phyloP scores from a whole-genome alignment of 1,284 basidiomycete genomes.

The Phlebopus sp. region DNA sequence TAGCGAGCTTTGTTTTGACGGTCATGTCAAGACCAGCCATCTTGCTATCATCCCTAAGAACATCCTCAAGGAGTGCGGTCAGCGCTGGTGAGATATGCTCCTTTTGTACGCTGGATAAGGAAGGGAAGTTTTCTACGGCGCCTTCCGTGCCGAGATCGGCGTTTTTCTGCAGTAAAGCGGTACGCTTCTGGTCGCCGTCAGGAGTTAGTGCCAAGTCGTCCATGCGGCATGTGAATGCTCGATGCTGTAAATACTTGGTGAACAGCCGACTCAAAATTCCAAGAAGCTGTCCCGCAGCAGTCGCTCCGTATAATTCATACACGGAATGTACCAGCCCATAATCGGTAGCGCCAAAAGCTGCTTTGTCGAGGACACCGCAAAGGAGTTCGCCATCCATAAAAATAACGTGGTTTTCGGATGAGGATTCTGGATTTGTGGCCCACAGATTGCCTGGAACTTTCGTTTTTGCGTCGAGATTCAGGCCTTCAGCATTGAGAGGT shows the following conservation, averaged over 20 bases:
- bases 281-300: conserved; percentile 86
- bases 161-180: conserved; percentile 68
- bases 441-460: conserved; percentile 87
- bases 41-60: conserved; percentile 95
- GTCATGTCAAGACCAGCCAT: conserved; percentile 95
- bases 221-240: conserved; percentile 98
- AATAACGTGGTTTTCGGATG: conserved; percentile 83
- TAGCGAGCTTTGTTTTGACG: conserved; percentile 82
- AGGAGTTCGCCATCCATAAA: conserved; percentile 94
- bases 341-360: conserved; percentile 94
- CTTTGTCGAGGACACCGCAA: conserved; percentile 94
- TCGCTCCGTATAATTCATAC: conserved; percentile 97
- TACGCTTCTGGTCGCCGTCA: conserved; percentile 74
- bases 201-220: conserved; percentile 92
- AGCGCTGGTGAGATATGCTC: conserved; percentile 55
- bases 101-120: conserved; percentile 49
- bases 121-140: conserved; percentile 88
- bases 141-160: conserved; percentile 79
- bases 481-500: conserved; percentile 75
- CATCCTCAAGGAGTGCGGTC: conserved; percentile 78
- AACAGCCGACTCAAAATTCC: conserved; percentile 93
- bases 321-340: conserved; percentile 98
- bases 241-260: conserved; percentile 95
- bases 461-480: conserved; percentile 85
- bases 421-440: conserved; percentile 52